Evolutionary conservation across 1,284 basidiomycete species (phyloP), one percentile per base, ranked within the genome.

Genomic region (Phaffia rhodozyma): DNA sequence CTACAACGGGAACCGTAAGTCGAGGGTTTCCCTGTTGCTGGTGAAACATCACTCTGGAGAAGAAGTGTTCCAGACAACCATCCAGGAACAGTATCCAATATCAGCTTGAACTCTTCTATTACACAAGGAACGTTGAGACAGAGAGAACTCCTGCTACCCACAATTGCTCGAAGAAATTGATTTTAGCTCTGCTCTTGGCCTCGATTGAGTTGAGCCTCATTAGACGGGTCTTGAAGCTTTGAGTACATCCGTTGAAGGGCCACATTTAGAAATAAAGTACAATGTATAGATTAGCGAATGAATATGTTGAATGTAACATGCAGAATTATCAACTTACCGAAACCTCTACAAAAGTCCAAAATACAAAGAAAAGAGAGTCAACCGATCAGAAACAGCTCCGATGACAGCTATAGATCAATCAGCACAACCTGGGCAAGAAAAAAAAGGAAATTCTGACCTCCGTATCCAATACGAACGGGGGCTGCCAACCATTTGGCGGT

Each of bases 131-230:
- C 13, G 18, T 4, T 25, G 27, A 20, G 48, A 34, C n/a, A 73
- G 78, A 13, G 50, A 61, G 75, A 72, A 30, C 7, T 58, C 55
- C 32, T 47, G 9, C 16, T 21, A 25, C 27, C 3, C 93, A 93
- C 51, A 99, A 82, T 76, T 97, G 92, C 75, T 98, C 94, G 69
- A 96, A 78, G 76, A 97, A 98, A 79, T 97, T 97, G 74, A 97
- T 80, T 75, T 96, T 94, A 53, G 94, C 94, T 68, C 96, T 82
- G 60, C 92, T 93, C 59, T 92, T 90, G 20, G 96, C 96, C 77
- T 97, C 94, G 70, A 99, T 91, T 68, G 91, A 92, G 75, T 97
- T 97, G 71, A 99, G 82, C 64, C 88, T 84, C 78, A 97, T 93
- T 58, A 97, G 79, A 59, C 96, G 85, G 58, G 94, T 98, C 76